Evolutionary conservation across 345 rosid genomes (phyloP).

Genomic region (Theobroma cacao): DNA sequence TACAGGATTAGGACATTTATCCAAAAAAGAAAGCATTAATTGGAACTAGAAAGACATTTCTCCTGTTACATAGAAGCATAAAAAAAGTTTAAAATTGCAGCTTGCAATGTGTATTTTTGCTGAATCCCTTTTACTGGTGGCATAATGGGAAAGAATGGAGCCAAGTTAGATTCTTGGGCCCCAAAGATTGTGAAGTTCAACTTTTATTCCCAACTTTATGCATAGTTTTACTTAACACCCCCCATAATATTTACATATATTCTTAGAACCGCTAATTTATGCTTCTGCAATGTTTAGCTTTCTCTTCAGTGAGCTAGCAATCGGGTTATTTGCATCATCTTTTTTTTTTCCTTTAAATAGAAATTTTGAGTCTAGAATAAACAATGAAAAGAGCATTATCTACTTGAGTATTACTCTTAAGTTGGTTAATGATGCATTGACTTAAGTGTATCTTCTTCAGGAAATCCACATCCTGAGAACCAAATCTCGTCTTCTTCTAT

Average conservation of each 20-base stretch:
- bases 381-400: background rate
- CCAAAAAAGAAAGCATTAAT: background rate
- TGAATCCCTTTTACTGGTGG: background rate
- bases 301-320: background rate
- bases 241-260: background rate
- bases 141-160: background rate
- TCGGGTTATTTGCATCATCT: background rate
- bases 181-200: background rate
- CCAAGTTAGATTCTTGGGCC: background rate
- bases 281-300: background rate
- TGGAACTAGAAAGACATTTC: background rate
- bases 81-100: background rate
- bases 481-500: constrained; percentile 12
- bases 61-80: background rate
- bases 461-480: constrained; percentile 19
- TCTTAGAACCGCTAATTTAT: background rate
- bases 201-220: background rate
- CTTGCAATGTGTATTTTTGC: background rate
- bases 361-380: background rate
- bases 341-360: background rate
- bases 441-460: constrained; percentile 25
- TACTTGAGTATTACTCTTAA: background rate
- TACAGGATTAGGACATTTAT: background rate
- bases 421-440: constrained; percentile 3
- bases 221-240: background rate